A percentile compares a stretch with the other conserved stretches of the same genome.
These are phyloP conservation scores for Cladosporium cucumerinum DNA, from an alignment of 2,329 filamentous ascomycete species.

Conservation along the genomic window DNA sequence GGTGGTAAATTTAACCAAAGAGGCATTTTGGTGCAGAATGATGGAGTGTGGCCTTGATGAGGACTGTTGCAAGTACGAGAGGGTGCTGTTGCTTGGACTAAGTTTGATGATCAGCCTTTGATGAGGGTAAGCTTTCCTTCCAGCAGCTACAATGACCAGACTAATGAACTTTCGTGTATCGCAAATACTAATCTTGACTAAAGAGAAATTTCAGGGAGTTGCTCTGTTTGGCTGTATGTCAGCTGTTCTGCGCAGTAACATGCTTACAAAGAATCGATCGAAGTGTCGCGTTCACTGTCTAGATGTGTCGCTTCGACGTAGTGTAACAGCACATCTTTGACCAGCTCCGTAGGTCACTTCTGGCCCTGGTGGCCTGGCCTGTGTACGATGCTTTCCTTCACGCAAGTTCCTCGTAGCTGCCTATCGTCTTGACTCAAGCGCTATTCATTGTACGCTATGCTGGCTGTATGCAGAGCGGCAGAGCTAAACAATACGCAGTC, in stretches of 20 bases:
- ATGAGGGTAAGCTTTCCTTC: neutral
- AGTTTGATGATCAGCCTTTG: no score
- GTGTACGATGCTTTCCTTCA: neutral
- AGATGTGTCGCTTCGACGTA: neutral
- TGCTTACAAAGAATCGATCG: neutral
- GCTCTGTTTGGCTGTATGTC: neutral
- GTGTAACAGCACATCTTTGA: neutral
- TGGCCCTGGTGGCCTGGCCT: neutral
- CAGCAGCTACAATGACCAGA: neutral
- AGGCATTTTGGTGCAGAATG: slow-evolving; percentile 34
- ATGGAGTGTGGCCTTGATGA: neutral
- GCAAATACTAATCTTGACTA: neutral
- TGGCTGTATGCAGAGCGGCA: neutral
- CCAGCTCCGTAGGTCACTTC: neutral
- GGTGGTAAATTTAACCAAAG: slow-evolving; percentile 45
- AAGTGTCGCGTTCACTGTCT: neutral
- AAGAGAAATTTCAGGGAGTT: neutral
- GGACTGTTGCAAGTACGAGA: neutral
- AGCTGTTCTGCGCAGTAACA: neutral
- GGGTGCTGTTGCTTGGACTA: no score
- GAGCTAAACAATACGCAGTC: neutral
- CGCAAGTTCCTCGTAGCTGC: neutral
- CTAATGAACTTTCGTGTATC: neutral
- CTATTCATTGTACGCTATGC: neutral
- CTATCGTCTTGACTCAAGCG: neutral